These are phyloP conservation scores for Suillus luteus DNA, from an alignment of 768 basidiomycete species.

Conservation along the genomic window DNA sequence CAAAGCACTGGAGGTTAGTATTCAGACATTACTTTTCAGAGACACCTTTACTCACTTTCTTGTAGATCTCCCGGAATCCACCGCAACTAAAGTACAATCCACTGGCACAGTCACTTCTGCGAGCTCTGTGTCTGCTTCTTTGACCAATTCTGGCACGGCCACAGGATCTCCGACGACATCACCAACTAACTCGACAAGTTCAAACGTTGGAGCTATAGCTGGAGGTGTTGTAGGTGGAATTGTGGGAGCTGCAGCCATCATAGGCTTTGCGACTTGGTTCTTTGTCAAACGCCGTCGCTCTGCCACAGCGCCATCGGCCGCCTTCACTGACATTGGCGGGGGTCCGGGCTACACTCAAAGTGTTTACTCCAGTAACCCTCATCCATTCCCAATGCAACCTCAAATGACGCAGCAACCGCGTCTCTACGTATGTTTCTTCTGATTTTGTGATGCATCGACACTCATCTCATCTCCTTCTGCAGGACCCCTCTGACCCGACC, in stretches of 20 bases:
- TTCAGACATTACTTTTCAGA: not conserved
- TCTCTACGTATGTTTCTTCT: constrained; percentile 31
- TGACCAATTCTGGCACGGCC: constrained; percentile 18
- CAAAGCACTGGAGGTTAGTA: constrained; percentile 30
- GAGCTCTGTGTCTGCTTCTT: constrained; percentile 18
- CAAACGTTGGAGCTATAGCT: constrained; percentile 55
- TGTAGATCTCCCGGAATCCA: constrained; percentile 46
- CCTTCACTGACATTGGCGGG: constrained; percentile 5
- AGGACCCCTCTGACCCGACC: constrained; percentile 41
- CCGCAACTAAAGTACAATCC: constrained; percentile 35
- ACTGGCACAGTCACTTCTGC: constrained; percentile 21
- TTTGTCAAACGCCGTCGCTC: constrained; percentile 32
- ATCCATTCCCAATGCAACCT: constrained; percentile 16
- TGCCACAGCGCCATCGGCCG: constrained; percentile 21
- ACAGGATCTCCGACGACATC: constrained; percentile 16
- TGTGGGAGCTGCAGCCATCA: constrained; percentile 46
- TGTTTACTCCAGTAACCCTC: constrained; percentile 14
- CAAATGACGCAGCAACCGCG: constrained; percentile 25
- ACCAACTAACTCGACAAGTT: constrained; percentile 10
- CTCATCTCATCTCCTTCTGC: constrained; percentile 11
- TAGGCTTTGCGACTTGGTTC: constrained; percentile 42
- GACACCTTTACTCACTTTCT: constrained; percentile 5
- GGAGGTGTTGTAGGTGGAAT: constrained; percentile 70
- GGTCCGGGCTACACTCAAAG: constrained; percentile 10
- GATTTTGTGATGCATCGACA: not conserved